Base-by-base conservation (phyloP, 2,329 filamentous ascomycete species). In the Catunica adiposa region DNA sequence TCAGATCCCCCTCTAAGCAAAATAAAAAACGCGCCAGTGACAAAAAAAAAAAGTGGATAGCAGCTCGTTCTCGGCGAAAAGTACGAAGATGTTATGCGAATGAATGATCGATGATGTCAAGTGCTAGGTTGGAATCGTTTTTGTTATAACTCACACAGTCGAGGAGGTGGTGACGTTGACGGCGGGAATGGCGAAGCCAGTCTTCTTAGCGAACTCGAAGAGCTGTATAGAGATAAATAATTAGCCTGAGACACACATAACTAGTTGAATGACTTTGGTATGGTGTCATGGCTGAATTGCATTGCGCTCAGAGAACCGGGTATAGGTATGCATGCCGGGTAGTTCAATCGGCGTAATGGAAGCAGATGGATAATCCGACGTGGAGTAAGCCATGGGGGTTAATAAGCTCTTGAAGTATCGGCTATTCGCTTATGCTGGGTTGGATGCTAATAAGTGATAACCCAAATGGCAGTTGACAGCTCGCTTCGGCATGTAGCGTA, bases 81-180 rank as follows among this genome's bases (percentile, higher is more conserved):
- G 29, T 34, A 34, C 29, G 29, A 34, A 34, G 29, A n/a, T n/a
- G n/a, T n/a, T 11, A 34, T 34, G 11, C 40, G 15, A 3, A 7
- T 17, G 40, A 44, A 17, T n/a, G 20, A 17, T 17, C n/a, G 20
- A 34, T 20, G 48, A 34, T 31, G 48, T 31, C 7, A 34, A 51
- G 31, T 26, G 9, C 26, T 1, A 34, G 26, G 40, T 44, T 44
- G 9, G 11, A 44, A 44, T 17, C 11, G 11, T 38, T 23, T 25
- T 9, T 51, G 2, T 53, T 17, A 6, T 31, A 47, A 58, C 56
- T 58, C 40, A 58, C 56, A 68, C 69, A 54, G 74, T 76, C 61
- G 88, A 95, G 60, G 86, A 94, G 44, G 89, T 94, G 64, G 90
- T 97, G 67, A 94, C 86, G 74, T 97, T 96, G 69, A 89, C 82